These are phyloP conservation scores for Boletellus deceptivus DNA, from an alignment of 1,284 basidiomycete genomes.

Conservation along the genomic window DNA sequence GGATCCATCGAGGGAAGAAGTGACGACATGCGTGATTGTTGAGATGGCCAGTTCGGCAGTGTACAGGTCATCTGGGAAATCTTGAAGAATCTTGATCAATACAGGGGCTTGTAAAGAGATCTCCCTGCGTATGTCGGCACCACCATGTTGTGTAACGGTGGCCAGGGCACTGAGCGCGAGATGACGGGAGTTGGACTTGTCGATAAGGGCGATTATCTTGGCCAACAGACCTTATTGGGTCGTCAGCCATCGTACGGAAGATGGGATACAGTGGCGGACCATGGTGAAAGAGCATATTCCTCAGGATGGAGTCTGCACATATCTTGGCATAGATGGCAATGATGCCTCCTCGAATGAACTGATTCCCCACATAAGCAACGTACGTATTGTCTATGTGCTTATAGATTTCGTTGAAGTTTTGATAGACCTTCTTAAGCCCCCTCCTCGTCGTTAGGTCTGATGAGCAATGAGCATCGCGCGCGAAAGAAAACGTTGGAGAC, in stretches of 20 bases:
- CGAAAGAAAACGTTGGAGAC: constrained; percentile 8
- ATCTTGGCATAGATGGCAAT: constrained; percentile 60
- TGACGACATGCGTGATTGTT: constrained; percentile 49
- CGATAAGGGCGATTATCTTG: constrained; percentile 53
- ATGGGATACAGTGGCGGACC: constrained; percentile 33
- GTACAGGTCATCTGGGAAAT: constrained; percentile 42
- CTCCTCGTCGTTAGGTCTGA: constrained; percentile 52
- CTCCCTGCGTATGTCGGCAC: constrained; percentile 43
- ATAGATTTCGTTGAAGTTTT: constrained; percentile 49
- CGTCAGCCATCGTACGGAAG: neutral
- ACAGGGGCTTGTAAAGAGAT: constrained; percentile 43
- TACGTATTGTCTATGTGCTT: constrained; percentile 45
- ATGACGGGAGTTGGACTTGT: constrained; percentile 43
- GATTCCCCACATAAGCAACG: constrained; percentile 34
- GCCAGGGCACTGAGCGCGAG: constrained; percentile 52
- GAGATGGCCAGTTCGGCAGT: constrained; percentile 49
- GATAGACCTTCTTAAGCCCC: constrained; percentile 59
- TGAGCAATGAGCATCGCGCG: neutral
- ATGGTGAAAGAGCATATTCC: constrained; percentile 53
- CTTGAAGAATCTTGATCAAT: constrained; percentile 37
- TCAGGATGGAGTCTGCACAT: constrained; percentile 54
- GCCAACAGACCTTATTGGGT: constrained; percentile 44
- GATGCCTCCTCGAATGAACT: constrained; percentile 48
- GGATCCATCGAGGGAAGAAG: constrained; percentile 39
- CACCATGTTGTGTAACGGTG: constrained; percentile 59